A percentile compares a stretch with the other conserved stretches of the same genome.
Evolutionary conservation across 768 basidiomycete species (phyloP).

Genomic region (Pulveroboletus ravenelii): DNA sequence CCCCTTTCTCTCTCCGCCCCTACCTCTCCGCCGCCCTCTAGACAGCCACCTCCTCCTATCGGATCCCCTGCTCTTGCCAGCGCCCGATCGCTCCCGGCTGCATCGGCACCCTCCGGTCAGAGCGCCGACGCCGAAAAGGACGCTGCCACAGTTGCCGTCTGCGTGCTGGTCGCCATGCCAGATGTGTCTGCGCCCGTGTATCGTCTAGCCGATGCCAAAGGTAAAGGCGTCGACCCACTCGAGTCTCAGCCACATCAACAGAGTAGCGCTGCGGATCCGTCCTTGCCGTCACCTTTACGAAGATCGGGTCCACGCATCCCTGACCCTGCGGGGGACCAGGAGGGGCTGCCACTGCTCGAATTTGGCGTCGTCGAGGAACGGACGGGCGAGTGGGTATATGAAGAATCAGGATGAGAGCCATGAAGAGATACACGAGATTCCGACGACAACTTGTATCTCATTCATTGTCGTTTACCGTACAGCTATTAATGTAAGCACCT

Average conservation of each 20-base stretch:
- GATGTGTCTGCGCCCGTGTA: conserved; percentile 5
- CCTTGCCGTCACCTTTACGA: neutral
- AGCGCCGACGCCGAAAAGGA: neutral
- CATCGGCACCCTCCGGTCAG: neutral
- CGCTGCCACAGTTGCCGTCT: conserved; percentile 7
- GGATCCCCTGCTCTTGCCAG: neutral
- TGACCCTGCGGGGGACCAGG: neutral
- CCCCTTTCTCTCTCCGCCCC: neutral
- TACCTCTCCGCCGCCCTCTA: neutral
- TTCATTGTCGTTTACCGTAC: conserved; percentile 2
- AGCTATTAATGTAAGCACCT: neutral
- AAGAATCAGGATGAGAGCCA: neutral
- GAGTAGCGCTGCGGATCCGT: neutral
- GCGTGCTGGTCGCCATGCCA: conserved; percentile 23
- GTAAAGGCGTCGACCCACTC: conserved; percentile 10
- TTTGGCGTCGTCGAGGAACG: conserved; percentile 13
- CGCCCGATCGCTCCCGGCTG: neutral
- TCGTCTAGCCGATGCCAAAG: conserved; percentile 10
- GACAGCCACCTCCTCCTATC: neutral
- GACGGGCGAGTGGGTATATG: conserved; percentile 4
- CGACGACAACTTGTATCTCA: neutral
- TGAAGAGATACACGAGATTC: neutral
- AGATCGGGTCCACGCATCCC: neutral
- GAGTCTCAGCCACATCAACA: conserved; percentile 3
- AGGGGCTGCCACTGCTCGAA: conserved; percentile 9